Evolutionary conservation across 2,329 filamentous ascomycete species (phyloP).

Genomic region (Ophioceras dolichostomum): DNA sequence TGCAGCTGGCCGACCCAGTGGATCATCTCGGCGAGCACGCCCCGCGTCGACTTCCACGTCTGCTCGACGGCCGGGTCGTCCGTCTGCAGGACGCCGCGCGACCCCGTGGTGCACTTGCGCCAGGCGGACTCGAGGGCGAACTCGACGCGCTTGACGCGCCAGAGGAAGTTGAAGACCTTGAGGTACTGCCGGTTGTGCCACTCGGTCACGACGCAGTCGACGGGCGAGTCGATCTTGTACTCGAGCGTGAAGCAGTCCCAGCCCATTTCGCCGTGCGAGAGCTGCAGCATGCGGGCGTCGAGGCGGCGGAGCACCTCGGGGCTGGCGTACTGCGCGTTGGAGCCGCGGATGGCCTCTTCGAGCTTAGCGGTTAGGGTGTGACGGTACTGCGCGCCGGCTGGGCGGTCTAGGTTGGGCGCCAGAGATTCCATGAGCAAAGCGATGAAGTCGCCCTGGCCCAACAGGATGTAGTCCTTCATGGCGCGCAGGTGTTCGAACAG

Average conservation of each 20-base stretch:
- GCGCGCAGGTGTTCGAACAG: conserved; percentile 86
- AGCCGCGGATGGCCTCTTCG: conserved; percentile 92
- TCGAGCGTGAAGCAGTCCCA: conserved; percentile 99
- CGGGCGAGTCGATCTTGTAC: conserved; percentile 93
- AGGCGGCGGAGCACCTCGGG: conserved; percentile 82
- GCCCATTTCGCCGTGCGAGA: conserved; percentile 91
- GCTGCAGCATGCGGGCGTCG: conserved; percentile 95
- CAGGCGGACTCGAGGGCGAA: conserved; percentile 85
- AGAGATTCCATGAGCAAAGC: conserved; percentile 94
- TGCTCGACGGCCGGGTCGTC: conserved; percentile 55
- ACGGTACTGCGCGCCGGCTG: conserved; percentile 91
- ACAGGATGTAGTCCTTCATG: conserved; percentile 85
- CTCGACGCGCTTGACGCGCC: conserved; percentile 95
- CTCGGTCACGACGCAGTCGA: conserved; percentile 93
- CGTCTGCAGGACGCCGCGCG: conserved; percentile 76
- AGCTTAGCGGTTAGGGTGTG: conserved; percentile 96
- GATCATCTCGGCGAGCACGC: conserved; percentile 91
- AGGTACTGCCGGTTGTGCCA: conserved; percentile 94
- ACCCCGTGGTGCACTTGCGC: conserved; percentile 91
- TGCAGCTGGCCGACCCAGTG: conserved; percentile 96
- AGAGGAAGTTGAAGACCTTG: conserved; percentile 98
- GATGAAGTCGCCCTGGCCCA: conserved; percentile 96
- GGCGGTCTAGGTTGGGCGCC: conserved; percentile 81
- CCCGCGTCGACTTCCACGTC: conserved; percentile 85
- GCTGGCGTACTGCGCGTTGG: conserved; percentile 91